Conservation (phyloP, 2,329 filamentous ascomycete genomes). For the Ceratocystis ficicola region DNA sequence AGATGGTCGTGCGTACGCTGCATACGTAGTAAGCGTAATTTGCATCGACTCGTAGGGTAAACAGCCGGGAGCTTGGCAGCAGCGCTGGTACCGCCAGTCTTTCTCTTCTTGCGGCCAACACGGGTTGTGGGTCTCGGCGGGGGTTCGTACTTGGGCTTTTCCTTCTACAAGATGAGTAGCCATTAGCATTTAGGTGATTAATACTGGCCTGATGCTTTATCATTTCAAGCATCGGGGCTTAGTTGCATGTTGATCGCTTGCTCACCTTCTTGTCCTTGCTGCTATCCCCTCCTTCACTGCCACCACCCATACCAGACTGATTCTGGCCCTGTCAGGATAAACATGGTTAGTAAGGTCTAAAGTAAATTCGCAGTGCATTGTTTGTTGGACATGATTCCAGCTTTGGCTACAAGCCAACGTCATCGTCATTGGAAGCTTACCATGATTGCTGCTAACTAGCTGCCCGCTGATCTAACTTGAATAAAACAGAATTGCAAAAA, state of each 20-base stretch:
- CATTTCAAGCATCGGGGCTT: not conserved
- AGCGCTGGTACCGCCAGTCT: conserved; percentile 80
- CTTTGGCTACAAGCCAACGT: not conserved
- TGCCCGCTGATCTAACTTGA: not conserved
- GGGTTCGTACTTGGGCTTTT: conserved; percentile 99
- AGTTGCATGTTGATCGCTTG: conserved; percentile 25
- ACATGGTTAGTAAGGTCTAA: conserved; percentile 11
- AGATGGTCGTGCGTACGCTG: conserved; percentile 97
- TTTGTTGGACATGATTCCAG: not conserved
- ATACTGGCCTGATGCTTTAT: no score
- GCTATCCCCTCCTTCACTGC: conserved; percentile 60
- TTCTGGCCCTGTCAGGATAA: conserved; percentile 54
- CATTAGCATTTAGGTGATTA: not conserved
- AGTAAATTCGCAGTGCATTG: not conserved
- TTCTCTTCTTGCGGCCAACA: conserved; percentile 97
- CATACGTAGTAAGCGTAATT: conserved; percentile 93
- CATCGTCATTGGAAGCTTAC: conserved; percentile 12
- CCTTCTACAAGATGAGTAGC: conserved; percentile 54
- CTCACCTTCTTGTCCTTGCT: conserved; percentile 80
- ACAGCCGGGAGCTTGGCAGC: conserved; percentile 89
- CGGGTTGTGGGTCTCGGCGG: conserved; percentile 93
- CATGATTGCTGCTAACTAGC: not conserved
- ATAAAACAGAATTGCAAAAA: not conserved
- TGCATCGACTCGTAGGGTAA: conserved; percentile 93
- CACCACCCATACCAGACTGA: conserved; percentile 75